Percentiles rank a stretch among this genome's conserved stretches.
Conservation (phyloP, 352 stramenopile species). For the Pythium rhizo-oryzae region DNA sequence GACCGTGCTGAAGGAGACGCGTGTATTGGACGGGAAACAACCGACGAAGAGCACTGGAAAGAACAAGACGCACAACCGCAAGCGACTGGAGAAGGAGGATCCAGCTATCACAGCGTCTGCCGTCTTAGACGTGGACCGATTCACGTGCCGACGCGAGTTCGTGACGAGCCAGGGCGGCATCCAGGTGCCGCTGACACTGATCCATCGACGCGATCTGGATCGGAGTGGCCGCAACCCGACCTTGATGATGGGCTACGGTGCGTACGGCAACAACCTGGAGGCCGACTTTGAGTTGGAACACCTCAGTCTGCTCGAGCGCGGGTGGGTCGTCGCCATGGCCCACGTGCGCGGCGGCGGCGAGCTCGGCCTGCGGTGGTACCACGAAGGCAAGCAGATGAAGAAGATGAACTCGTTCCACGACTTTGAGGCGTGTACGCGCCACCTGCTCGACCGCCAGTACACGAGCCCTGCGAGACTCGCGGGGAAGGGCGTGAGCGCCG, state of each 20-base stretch:
- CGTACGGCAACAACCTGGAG: conserved; percentile 89
- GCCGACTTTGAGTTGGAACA: conserved; percentile 87
- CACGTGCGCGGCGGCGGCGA: conserved; percentile 91
- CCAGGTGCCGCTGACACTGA: conserved; percentile 75
- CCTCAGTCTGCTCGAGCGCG: conserved; percentile 81
- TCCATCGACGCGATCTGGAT: conserved; percentile 60
- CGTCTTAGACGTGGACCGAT: conserved; percentile 17
- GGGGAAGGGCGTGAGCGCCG: conserved; percentile 83
- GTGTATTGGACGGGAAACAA: conserved; percentile 15
- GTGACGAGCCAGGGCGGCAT: conserved; percentile 31
- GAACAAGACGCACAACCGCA: background rate
- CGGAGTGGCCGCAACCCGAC: conserved; percentile 72
- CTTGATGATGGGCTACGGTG: conserved; percentile 87
- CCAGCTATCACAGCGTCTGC: background rate
- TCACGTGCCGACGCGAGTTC: conserved; percentile 28
- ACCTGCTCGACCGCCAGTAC: conserved; percentile 64
- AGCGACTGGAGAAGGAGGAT: background rate
- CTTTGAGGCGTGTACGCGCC: conserved; percentile 67
- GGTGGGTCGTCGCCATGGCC: conserved; percentile 89
- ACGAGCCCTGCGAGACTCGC: conserved; percentile 67
- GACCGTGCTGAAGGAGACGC: conserved; percentile 58
- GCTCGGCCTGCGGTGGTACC: conserved; percentile 87
- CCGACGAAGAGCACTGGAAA: conserved; percentile 6
- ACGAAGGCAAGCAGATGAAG: conserved; percentile 67
- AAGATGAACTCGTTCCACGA: conserved; percentile 91